A percentile compares a stretch with the other conserved stretches of the same genome.
Evolutionary conservation across 2,329 filamentous ascomycete genomes (phyloP).

Genomic region (Pseudogymnoascus sp.): DNA sequence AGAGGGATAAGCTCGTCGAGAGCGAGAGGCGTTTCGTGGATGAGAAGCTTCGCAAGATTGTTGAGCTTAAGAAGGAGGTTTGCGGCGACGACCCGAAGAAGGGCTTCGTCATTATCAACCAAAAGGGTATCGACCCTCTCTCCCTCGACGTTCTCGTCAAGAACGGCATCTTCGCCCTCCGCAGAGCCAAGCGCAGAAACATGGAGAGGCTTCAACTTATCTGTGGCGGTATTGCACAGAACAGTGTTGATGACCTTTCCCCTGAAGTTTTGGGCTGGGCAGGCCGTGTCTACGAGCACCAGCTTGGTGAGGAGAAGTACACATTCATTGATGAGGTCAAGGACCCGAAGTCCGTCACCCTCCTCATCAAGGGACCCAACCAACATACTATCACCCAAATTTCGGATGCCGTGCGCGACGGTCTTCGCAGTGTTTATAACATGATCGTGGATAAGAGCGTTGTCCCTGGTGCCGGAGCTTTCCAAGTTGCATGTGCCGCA

Average conservation of each 20-base stretch:
- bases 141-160: constrained; percentile 94
- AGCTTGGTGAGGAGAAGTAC: constrained; percentile 96
- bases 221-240: constrained; percentile 85
- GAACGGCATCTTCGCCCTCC: constrained; percentile 92
- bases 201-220: constrained; percentile 97
- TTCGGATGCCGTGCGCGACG: constrained; percentile 91
- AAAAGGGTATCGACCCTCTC: constrained; percentile 97
- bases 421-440: constrained; percentile 94
- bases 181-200: constrained; percentile 93
- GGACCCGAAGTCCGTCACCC: constrained; percentile 94
- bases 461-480: constrained; percentile 88
- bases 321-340: constrained; percentile 99
- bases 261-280: constrained; percentile 92
- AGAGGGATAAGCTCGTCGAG: constrained; percentile 96
- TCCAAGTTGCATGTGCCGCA: constrained; percentile 86
- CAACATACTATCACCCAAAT: constrained; percentile 94
- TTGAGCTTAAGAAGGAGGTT: constrained; percentile 95
- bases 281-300: constrained; percentile 93
- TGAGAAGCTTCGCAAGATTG: constrained; percentile 93
- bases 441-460: constrained; percentile 98
- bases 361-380: constrained; percentile 97
- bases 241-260: constrained; percentile 89
- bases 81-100: constrained; percentile 91
- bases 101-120: constrained; percentile 96
- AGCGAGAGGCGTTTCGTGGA: constrained; percentile 95